Percentiles rank a stretch among this genome's conserved stretches.
Evolutionary conservation across 2,329 filamentous ascomycete genomes (phyloP).

Genomic region (Aspergillus melleus): DNA sequence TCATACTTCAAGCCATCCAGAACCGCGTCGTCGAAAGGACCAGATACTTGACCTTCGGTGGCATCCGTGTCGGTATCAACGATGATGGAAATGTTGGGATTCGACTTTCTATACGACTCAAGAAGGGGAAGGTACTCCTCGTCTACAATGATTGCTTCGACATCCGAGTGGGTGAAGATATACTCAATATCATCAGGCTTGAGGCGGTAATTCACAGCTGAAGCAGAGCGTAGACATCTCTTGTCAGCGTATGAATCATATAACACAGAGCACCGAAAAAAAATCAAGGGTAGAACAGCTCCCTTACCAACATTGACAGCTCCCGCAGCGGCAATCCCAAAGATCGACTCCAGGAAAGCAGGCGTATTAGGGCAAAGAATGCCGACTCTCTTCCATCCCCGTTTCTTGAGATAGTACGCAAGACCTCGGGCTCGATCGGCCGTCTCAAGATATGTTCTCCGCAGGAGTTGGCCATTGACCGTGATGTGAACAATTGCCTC

Average conservation of each 20-base stretch:
- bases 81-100: conserved; percentile 68
- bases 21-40: conserved; percentile 81
- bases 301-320: conserved; percentile 67
- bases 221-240: background rate
- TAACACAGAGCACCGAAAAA: too few species aligned
- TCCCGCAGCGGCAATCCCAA: conserved; percentile 79
- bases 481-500: conserved; percentile 85
- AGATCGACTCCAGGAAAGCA: conserved; percentile 88
- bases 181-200: conserved; percentile 85
- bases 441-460: conserved; percentile 76
- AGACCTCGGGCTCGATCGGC: conserved; percentile 84
- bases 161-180: conserved; percentile 84
- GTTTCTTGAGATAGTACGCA: conserved; percentile 80
- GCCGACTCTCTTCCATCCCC: conserved; percentile 73
- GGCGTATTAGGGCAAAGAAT: conserved; percentile 91
- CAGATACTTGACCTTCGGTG: conserved; percentile 69
- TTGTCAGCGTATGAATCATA: background rate
- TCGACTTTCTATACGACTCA: conserved; percentile 60
- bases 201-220: conserved; percentile 68
- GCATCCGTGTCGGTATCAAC: conserved; percentile 83
- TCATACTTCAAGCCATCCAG: conserved; percentile 78
- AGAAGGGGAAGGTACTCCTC: conserved; percentile 74
- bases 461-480: conserved; percentile 69
- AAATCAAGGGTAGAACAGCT: too few species aligned
- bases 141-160: conserved; percentile 84